A percentile compares a stretch with the other conserved stretches of the same genome.
Evolutionary conservation across 2,329 filamentous ascomycete genomes (phyloP).

Genomic region (Claviceps fusiformis): DNA sequence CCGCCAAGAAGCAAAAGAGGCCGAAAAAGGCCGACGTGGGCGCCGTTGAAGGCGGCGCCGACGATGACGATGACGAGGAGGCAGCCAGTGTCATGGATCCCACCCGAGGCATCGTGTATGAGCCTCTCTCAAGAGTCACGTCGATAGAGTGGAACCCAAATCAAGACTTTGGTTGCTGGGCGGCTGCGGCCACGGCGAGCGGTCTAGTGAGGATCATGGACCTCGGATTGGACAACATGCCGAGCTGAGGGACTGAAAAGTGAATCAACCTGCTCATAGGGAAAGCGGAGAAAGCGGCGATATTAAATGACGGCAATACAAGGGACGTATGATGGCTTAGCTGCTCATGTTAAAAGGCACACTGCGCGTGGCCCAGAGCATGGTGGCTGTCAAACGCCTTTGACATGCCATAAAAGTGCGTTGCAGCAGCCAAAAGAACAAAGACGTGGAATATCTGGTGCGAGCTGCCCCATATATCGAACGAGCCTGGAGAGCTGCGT

Average conservation of each 20-base stretch:
- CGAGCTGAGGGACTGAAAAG: conserved; percentile 3
- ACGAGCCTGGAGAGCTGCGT: conserved; percentile 58
- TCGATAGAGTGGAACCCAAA: conserved; percentile 58
- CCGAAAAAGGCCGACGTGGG: conserved; percentile 20
- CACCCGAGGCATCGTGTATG: conserved; percentile 38
- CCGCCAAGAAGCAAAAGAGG: conserved; percentile 22
- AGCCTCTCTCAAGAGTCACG: conserved; percentile 49
- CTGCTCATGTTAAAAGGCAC: conserved; percentile 16
- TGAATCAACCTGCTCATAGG: conserved; percentile 1
- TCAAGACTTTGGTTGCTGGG: conserved; percentile 50
- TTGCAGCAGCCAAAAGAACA: conserved; percentile 67
- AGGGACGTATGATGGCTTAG: too few species aligned
- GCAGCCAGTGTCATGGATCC: conserved; percentile 20
- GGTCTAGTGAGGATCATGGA: conserved; percentile 55
- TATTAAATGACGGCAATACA: too few species aligned
- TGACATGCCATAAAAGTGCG: conserved; percentile 69
- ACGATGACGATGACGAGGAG: conserved; percentile 20
- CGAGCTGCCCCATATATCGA: conserved; percentile 85
- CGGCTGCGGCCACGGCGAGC: conserved; percentile 51
- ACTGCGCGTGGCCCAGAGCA: conserved; percentile 39
- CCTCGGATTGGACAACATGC: conserved; percentile 34
- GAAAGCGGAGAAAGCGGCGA: neutral
- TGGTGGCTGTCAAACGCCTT: conserved; percentile 83
- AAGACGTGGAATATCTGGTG: conserved; percentile 94
- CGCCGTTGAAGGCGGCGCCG: conserved; percentile 11